Conservation (phyloP, 192 early-diverging fungal genomes). For the Cladochytrium replicatum region DNA sequence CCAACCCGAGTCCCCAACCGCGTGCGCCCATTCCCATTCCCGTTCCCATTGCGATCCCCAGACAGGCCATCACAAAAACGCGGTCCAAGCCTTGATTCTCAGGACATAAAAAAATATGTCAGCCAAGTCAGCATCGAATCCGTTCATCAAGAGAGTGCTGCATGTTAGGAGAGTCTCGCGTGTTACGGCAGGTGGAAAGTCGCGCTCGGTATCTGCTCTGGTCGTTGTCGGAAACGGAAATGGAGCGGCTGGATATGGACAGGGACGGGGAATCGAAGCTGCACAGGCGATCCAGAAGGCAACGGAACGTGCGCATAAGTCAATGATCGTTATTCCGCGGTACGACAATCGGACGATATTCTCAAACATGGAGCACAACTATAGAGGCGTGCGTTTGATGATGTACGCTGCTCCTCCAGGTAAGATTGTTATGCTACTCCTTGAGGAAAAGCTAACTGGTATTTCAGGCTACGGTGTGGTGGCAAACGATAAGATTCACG, state of each 20-base stretch:
- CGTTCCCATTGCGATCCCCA: too few species aligned
- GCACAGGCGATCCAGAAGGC: conserved; percentile 78
- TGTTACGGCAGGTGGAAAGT: conserved; percentile 35
- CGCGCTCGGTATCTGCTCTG: conserved; percentile 70
- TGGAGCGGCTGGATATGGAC: conserved; percentile 87
- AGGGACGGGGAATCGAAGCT: conserved; percentile 75
- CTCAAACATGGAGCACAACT: conserved; percentile 80
- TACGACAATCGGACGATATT: conserved; percentile 92
- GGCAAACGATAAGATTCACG: conserved; percentile 89
- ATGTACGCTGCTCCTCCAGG: conserved; percentile 79
- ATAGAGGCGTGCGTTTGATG: conserved; percentile 71
- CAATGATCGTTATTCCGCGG: conserved; percentile 69
- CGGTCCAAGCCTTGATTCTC: too few species aligned
- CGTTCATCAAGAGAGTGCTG: conserved; percentile 36
- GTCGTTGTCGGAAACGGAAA: conserved; percentile 93
- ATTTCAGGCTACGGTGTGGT: conserved; percentile 81
- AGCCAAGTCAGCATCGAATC: too few species aligned
- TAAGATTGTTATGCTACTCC: conserved; percentile 19
- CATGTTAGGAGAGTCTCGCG: conserved; percentile 36
- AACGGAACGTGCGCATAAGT: conserved; percentile 76
- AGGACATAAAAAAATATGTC: too few species aligned
- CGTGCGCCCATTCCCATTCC: too few species aligned
- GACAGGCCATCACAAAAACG: too few species aligned
- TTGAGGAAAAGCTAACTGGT: conserved; percentile 1
- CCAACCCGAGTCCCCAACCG: too few species aligned